Percentiles rank a stretch among this genome's conserved stretches.
phyloP scores from a whole-genome alignment of 2,329 filamentous ascomycete genomes.

The Truncatella angustata region DNA sequence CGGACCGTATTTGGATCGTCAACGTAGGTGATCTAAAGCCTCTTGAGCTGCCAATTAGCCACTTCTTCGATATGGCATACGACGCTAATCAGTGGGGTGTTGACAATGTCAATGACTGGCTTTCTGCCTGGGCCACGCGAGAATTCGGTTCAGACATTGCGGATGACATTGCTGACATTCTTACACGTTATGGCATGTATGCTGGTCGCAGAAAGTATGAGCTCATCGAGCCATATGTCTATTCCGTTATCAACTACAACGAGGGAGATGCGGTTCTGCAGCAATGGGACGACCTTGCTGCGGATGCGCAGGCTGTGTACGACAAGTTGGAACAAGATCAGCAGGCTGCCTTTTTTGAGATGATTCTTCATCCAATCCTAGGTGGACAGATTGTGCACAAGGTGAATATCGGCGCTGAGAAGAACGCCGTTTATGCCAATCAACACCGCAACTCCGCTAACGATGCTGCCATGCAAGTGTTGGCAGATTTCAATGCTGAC shows the following conservation, averaged over 20 bases:
- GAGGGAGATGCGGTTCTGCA: conserved; percentile 55
- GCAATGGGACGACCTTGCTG: conserved; percentile 51
- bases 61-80: conserved; percentile 68
- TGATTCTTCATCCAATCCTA: conserved; percentile 57
- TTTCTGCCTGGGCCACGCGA: conserved; percentile 53
- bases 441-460: conserved; percentile 54
- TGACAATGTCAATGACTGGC: conserved; percentile 55
- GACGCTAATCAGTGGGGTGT: conserved; percentile 57
- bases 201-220: conserved; percentile 59
- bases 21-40: conserved; percentile 66
- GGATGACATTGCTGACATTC: conserved; percentile 46
- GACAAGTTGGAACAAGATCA: conserved; percentile 46
- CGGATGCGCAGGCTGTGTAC: conserved; percentile 55
- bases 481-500: conserved; percentile 56
- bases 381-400: conserved; percentile 55
- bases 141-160: conserved; percentile 53
- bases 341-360: conserved; percentile 60
- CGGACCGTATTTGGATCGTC: conserved; percentile 61
- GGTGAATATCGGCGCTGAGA: conserved; percentile 45
- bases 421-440: conserved; percentile 48
- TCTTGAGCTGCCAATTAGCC: conserved; percentile 61
- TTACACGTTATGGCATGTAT: conserved; percentile 55
- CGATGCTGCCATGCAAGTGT: conserved; percentile 47
- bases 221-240: conserved; percentile 53
- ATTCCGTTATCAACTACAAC: conserved; percentile 59